Conservation (phyloP, 2,329 filamentous ascomycete genomes). For the Colletotrichum phormii region DNA sequence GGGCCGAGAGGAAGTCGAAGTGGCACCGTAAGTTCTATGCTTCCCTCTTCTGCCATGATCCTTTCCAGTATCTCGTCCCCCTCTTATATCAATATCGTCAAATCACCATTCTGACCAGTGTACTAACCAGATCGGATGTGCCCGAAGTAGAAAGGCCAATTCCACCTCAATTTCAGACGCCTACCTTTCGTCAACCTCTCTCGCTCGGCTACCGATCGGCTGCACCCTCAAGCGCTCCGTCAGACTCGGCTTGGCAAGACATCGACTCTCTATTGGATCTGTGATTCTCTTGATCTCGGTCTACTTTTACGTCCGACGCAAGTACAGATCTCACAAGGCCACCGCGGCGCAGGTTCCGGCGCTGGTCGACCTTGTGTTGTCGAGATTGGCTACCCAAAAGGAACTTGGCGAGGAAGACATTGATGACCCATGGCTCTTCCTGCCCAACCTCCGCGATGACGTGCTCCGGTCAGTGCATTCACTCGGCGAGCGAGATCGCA, state of each 20-base stretch:
- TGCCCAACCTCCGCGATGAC: conserved; percentile 92
- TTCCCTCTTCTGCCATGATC: conserved; percentile 19
- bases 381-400: conserved; percentile 85
- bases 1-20: conserved; percentile 69
- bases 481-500: conserved; percentile 77
- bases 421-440: conserved; percentile 83
- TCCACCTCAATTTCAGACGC: conserved; percentile 70
- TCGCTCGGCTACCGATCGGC: conserved; percentile 89
- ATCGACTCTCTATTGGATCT: conserved; percentile 86
- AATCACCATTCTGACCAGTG: conserved; percentile 62
- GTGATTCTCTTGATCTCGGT: conserved; percentile 63
- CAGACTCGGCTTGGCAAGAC: conserved; percentile 83
- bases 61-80: conserved; percentile 3
- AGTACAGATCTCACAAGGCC: conserved; percentile 71
- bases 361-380: conserved; percentile 86
- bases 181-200: conserved; percentile 84
- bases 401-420: conserved; percentile 77
- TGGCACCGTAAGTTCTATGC: conserved; percentile 64
- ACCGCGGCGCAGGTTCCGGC: conserved; percentile 81
- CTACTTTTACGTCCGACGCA: conserved; percentile 72
- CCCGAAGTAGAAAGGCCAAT: conserved; percentile 78
- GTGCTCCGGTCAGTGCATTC: conserved; percentile 86
- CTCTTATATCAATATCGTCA: conserved; percentile 24
- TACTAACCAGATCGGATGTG: conserved; percentile 89
- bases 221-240: conserved; percentile 84